Conservation (phyloP, 1,284 basidiomycete genomes). For the Wallemia mellicola region DNA sequence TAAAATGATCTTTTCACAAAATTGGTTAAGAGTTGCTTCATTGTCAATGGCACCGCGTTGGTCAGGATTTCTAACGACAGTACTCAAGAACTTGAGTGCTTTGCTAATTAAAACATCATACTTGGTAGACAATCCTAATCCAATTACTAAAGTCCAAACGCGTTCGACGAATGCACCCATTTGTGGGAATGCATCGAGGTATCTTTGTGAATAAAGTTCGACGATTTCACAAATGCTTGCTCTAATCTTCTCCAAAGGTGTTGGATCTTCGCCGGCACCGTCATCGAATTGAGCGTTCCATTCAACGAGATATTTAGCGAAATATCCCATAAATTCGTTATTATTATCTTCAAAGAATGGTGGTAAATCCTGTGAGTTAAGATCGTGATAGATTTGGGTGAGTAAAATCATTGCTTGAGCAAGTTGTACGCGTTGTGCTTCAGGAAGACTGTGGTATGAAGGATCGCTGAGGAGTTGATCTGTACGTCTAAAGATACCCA, state of each 20-base stretch:
- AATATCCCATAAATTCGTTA: slow-evolving; percentile 46
- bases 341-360: slow-evolving; percentile 78
- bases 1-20: slow-evolving; percentile 69
- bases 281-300: slow-evolving; percentile 40
- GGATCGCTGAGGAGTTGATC: slow-evolving; percentile 18
- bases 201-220: slow-evolving; percentile 74
- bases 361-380: slow-evolving; percentile 81
- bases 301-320: slow-evolving; percentile 37
- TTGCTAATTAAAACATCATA: slow-evolving; percentile 45
- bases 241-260: slow-evolving; percentile 57
- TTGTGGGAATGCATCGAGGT: slow-evolving; percentile 55
- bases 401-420: slow-evolving; percentile 47
- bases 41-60: slow-evolving; percentile 33
- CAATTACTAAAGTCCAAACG: slow-evolving; percentile 64
- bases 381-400: slow-evolving; percentile 70
- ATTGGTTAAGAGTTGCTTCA: slow-evolving; percentile 41
- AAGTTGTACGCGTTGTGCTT: slow-evolving; percentile 27
- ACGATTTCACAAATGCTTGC: slow-evolving; percentile 71
- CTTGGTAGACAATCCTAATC: not conserved
- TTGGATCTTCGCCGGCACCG: slow-evolving; percentile 42
- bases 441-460: slow-evolving; percentile 14
- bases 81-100: slow-evolving; percentile 68
- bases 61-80: slow-evolving; percentile 57
- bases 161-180: slow-evolving; percentile 57
- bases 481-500: slow-evolving; percentile 39